Evolutionary conservation across 228 moss, liverwort and hornwort species (phyloP), one percentile per base, ranked within the genome.

Genomic region (Sphagnum fallax): DNA sequence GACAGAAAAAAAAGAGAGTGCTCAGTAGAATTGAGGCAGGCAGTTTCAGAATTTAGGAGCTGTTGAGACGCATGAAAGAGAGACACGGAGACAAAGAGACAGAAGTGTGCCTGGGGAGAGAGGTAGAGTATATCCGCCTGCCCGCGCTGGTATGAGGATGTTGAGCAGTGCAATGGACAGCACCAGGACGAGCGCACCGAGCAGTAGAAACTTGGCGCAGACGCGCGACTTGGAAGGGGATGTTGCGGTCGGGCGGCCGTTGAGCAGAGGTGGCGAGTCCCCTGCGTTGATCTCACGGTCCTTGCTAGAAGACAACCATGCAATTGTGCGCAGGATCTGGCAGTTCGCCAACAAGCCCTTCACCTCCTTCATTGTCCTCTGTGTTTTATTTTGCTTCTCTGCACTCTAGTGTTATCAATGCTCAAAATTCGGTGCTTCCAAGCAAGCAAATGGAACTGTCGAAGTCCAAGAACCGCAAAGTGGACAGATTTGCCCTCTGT

Each of bases 1-100:
- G 90, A 6, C 92, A 71, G 69, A 79, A 92, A 6, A 73, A 81
- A 78, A 90, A 92, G 76, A 91, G 92, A 4, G 95, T 75, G 2
- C 89, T 82, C 13, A 76, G 81, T 15, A 95, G 80, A 15, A 82
- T 89, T 0, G 82, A 71, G 68, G 10, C 11, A 59, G 59, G 59
- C 10, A n/a, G 59, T 59, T 59, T 59, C n/a, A 10, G 59, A 32
- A 32, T 32, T 32, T 32, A 32, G 32, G 32, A 32, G 32, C 32
- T 32, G 32, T 32, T 32, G 2, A 32, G 32, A 32, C 32, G 32
- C 32, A 2, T 32, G 32, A 32, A 32, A 32, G 2, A 32, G 32
- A 32, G 32, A 32, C 32, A 10, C n/a, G 59, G 11, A 4, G 32
- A 32, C 11, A 59, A 10, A 10, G 10, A 10, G 10, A 10, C 59